phyloP scores from a whole-genome alignment of 106 monocot species.

The Apostasia ramifera region DNA sequence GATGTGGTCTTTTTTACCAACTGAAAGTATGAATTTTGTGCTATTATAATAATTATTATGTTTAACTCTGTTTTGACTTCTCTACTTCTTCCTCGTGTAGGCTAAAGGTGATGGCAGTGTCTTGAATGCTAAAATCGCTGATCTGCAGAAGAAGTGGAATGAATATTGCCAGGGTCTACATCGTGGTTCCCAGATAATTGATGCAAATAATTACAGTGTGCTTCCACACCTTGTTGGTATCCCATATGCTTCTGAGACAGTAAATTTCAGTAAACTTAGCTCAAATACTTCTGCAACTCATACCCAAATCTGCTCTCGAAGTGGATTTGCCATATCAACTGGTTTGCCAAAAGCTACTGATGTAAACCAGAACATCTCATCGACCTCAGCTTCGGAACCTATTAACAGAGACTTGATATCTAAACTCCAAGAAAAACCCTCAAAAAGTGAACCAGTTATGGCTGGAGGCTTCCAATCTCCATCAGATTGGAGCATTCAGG shows the following conservation, averaged over 20 bases:
- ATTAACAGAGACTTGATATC: conserved; percentile 23
- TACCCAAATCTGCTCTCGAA: conserved; percentile 13
- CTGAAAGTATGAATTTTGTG: too few species aligned
- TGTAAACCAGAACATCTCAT: conserved; percentile 26
- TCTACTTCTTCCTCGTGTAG: conserved; percentile 37
- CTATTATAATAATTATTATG: too few species aligned
- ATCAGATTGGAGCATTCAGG: conserved; percentile 16
- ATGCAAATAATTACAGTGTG: conserved; percentile 6
- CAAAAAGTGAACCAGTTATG: conserved; percentile 39
- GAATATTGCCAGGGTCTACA: conserved; percentile 30
- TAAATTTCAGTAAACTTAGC: not conserved
- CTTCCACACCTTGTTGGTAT: conserved; percentile 28
- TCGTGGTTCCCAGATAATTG: conserved; percentile 12
- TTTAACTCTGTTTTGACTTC: not conserved
- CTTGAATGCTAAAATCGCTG: conserved; percentile 26
- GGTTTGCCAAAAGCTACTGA: conserved; percentile 14
- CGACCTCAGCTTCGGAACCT: conserved; percentile 19
- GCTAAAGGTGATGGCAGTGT: conserved; percentile 38
- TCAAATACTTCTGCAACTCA: conserved; percentile 3
- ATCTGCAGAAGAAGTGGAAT: conserved; percentile 60
- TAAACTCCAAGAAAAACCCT: conserved; percentile 23
- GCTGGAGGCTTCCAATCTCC: conserved; percentile 10
- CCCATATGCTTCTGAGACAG: conserved; percentile 24
- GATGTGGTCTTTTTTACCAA: too few species aligned
- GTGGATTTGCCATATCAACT: conserved; percentile 1